Base-by-base conservation (phyloP, 1,139 yeast genomes). In the Pichia sp. region DNA sequence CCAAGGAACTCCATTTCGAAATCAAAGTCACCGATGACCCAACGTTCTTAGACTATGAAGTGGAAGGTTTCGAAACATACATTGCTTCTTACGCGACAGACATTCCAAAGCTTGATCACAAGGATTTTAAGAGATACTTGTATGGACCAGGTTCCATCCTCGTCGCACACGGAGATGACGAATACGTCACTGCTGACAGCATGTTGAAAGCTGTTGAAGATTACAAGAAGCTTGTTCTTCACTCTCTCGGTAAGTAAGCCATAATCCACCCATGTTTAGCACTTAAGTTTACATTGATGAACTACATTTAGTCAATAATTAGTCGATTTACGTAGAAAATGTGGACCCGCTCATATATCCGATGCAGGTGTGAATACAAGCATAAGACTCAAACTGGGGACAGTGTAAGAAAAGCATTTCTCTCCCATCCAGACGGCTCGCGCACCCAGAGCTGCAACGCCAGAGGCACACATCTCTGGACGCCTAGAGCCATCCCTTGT, bases 81-180 rank as follows among this genome's bases (percentile, higher is more conserved):
- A 44, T 55, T 12, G 65, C 75, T 43, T 73, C 81, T 1, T 79
- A 77, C 51, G 67, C 73, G 22, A 80, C 88, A 0, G 88, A 80
- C 49, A 66, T 79, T 35, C 84, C 85, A 4, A 66, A 72, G 44
- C 54, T 77, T 37, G 43, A 51, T 3, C 61, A 63, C 4, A 57
- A 59, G n/a, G 55, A 60, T 12, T 52, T 58, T 39, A 62, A 57
- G 36, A 59, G 75, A 45, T 77, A 73, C 48, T 58, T 79, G 22
- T 80, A 77, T 49, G 88, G 87, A 0, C 84, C 87, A 1, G 88
- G 87, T 1, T 59, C 75, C 2, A 78, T 80, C 40, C 66, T 65
- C 25, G 77, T 74, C 24, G 87, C 87, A 1, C 87, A 79, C 50
- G 69, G 77, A 3, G 80, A 67, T 40, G 56, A 72, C 40, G 88